A percentile compares a stretch with the other conserved stretches of the same genome.
These are phyloP conservation scores for Aspergillus fischeri DNA, from an alignment of 2,329 filamentous ascomycete species.

Conservation along the genomic window DNA sequence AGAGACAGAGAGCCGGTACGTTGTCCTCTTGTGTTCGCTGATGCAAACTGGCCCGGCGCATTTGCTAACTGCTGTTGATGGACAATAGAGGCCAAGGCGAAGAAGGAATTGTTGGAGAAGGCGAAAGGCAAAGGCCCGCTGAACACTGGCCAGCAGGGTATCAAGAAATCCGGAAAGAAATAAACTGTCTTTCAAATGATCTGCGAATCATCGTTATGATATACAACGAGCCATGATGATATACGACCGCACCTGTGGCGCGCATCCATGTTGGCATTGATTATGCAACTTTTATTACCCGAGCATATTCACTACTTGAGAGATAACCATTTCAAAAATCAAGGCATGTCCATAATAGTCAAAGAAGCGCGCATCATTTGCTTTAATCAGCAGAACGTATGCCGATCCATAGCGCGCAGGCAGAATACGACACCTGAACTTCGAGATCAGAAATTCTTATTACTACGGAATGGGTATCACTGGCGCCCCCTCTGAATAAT, in stretches of 20 bases:
- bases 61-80: conserved; percentile 3
- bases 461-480: conserved; percentile 3
- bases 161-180: conserved; percentile 99
- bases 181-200: conserved; percentile 40
- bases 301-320: conserved; percentile 10
- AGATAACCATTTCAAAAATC: conserved; percentile 3
- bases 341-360: background rate
- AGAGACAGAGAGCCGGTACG: conserved; percentile 81
- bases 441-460: background rate
- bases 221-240: conserved; percentile 22
- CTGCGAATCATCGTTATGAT: conserved; percentile 11
- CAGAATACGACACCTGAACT: background rate
- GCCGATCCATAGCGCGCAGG: background rate
- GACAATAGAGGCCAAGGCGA: conserved; percentile 69
- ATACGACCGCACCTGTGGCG: conserved; percentile 13
- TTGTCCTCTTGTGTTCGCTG: conserved; percentile 8
- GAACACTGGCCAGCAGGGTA: conserved; percentile 78
- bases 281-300: conserved; percentile 10
- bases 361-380: background rate
- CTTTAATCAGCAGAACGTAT: background rate
- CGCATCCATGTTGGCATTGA: conserved; percentile 12
- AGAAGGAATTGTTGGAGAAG: conserved; percentile 77
- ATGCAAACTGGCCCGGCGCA: no score
- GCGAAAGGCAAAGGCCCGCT: conserved; percentile 84
- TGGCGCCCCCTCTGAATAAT: background rate